Evolutionary conservation across 1,139 yeast species (phyloP).

Genomic region (Diutina catenulata): DNA sequence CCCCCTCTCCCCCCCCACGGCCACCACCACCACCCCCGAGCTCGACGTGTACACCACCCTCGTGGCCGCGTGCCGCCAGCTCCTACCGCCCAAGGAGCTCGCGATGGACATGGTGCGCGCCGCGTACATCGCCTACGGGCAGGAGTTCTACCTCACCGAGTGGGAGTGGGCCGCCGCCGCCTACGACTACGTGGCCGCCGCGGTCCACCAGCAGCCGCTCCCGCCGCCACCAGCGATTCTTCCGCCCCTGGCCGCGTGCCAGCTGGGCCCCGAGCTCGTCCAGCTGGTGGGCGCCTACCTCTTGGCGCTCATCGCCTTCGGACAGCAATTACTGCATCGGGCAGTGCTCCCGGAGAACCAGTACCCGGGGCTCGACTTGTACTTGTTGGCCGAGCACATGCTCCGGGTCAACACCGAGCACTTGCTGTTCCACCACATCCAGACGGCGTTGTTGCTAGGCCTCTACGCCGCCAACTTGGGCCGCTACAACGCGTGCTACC

Average conservation of each 20-base stretch:
- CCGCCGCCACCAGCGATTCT: slow-evolving; percentile 4
- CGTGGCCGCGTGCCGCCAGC: slow-evolving; percentile 11
- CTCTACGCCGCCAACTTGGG: slow-evolving; percentile 37
- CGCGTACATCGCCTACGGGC: slow-evolving; percentile 23
- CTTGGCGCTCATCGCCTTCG: slow-evolving; percentile 24
- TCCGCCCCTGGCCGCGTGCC: neutral
- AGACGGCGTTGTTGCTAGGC: slow-evolving; percentile 33
- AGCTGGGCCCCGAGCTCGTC: neutral
- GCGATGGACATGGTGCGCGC: slow-evolving; percentile 18
- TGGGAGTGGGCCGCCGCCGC: slow-evolving; percentile 13
- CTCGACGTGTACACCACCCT: too few species aligned
- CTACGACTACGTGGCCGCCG: neutral
- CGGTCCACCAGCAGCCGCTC: neutral
- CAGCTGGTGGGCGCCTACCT: slow-evolving; percentile 13
- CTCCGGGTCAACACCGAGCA: slow-evolving; percentile 30
- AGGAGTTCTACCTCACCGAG: slow-evolving; percentile 30
- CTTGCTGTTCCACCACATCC: slow-evolving; percentile 27
- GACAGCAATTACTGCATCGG: slow-evolving; percentile 20
- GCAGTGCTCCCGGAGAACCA: slow-evolving; percentile 6
- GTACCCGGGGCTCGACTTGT: slow-evolving; percentile 26
- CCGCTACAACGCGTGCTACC: slow-evolving; percentile 36
- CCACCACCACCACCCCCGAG: too few species aligned
- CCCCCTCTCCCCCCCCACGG: too few species aligned
- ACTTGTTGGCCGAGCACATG: slow-evolving; percentile 26
- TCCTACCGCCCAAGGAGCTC: slow-evolving; percentile 21